A percentile compares a stretch with the other conserved stretches of the same genome.
Conservation (phyloP, 495 filamentous ascomycete species). For the Arthonia radiata region DNA sequence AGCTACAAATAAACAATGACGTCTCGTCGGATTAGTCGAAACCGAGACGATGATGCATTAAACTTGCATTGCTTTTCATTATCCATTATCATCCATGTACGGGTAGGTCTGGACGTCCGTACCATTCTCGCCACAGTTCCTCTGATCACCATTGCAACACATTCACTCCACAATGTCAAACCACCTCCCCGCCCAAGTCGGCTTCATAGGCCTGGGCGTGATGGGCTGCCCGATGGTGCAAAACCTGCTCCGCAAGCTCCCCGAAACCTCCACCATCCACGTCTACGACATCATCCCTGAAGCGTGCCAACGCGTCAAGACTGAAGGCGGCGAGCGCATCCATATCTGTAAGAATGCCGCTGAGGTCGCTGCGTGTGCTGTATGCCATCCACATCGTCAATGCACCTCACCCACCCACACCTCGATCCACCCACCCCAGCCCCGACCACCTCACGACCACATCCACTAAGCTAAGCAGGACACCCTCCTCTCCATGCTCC, state of each 20-base stretch:
- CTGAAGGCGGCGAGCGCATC: constrained; percentile 10
- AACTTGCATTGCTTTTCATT: no score
- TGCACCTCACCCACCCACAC: constrained; percentile 1
- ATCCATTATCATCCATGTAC: no score
- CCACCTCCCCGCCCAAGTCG: no score
- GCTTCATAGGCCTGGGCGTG: constrained; percentile 24
- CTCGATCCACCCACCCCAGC: background rate
- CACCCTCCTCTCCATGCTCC: constrained; percentile 15
- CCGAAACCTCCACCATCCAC: constrained; percentile 9
- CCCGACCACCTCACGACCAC: background rate
- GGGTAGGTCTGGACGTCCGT: no score
- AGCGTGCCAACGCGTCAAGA: constrained; percentile 13
- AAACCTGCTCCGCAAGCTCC: constrained; percentile 17
- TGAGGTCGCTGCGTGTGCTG: constrained; percentile 19
- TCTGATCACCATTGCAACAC: no score
- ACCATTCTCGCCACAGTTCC: no score
- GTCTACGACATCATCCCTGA: constrained; percentile 17
- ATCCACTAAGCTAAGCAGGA: constrained; percentile 6
- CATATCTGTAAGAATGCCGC: constrained; percentile 10
- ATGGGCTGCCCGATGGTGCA: constrained; percentile 23
- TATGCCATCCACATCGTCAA: constrained; percentile 8
- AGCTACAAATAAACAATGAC: no score
- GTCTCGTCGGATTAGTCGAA: no score
- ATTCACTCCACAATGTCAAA: no score
- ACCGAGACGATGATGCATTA: no score